These are phyloP conservation scores for Saccharomyces paradoxus DNA, from an alignment of 805 yeast genomes.

Conservation along the genomic window DNA sequence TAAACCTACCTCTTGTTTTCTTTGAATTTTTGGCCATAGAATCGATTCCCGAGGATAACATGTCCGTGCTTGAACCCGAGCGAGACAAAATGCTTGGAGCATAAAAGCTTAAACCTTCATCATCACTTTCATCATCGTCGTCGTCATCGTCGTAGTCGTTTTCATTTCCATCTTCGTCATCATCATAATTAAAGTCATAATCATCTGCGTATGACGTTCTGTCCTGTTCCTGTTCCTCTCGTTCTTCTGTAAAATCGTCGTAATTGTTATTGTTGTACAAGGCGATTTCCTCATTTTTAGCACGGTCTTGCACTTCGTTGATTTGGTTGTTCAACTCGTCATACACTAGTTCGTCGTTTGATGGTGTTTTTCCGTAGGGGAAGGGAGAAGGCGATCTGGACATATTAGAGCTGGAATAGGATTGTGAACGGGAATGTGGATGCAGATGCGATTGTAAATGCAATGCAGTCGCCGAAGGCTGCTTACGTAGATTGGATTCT, in stretches of 20 bases:
- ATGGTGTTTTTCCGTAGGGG: background rate
- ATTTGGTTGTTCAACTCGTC: background rate
- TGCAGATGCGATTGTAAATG: background rate
- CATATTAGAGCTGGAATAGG: background rate
- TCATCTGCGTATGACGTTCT: slow-evolving; percentile 1
- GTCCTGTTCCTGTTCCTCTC: slow-evolving; percentile 14
- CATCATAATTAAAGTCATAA: slow-evolving; percentile 10
- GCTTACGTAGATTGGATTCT: background rate
- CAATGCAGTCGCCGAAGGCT: background rate
- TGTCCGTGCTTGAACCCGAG: slow-evolving; percentile 17
- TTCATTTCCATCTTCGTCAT: slow-evolving; percentile 13
- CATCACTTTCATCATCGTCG: slow-evolving; percentile 30
- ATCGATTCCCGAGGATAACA: slow-evolving; percentile 2
- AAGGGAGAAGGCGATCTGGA: background rate
- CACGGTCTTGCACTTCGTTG: background rate
- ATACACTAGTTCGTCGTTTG: background rate
- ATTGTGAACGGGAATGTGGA: background rate
- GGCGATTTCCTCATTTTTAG: background rate
- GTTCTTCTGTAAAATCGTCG: slow-evolving; percentile 5
- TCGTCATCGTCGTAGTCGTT: slow-evolving; percentile 27
- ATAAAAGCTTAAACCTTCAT: slow-evolving; percentile 32
- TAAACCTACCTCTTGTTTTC: slow-evolving; percentile 19
- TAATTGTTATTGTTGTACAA: slow-evolving; percentile 6
- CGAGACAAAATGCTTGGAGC: slow-evolving; percentile 29
- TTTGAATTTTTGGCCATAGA: slow-evolving; percentile 3